These are phyloP conservation scores for Gossypium rotundifolium DNA, from an alignment of 345 rosid genomes.

Conservation along the genomic window DNA sequence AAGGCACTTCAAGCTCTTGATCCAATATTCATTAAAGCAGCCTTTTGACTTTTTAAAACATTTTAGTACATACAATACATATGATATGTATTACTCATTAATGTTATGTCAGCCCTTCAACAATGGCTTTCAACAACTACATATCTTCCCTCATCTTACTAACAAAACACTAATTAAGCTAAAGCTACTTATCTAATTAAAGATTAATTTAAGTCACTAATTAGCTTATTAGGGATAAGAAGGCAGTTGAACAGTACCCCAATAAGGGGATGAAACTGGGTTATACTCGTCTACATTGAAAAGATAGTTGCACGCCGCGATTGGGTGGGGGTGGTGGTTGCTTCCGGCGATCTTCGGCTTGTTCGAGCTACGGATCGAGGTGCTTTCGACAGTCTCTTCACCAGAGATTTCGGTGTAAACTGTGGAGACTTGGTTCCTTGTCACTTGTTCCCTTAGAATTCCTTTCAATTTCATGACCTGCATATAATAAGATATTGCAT, in stretches of 20 bases:
- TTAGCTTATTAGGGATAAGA: conserved; percentile 16
- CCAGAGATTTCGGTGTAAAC: conserved; percentile 53
- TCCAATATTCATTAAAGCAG: conserved; percentile 1
- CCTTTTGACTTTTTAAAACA: neutral
- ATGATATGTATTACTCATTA: neutral
- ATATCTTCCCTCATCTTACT: neutral
- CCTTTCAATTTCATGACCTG: conserved; percentile 58
- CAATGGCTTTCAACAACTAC: neutral
- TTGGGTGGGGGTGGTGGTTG: conserved; percentile 14
- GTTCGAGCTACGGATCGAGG: conserved; percentile 29
- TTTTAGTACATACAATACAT: neutral
- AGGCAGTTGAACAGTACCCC: conserved; percentile 32
- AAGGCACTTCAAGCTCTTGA: neutral
- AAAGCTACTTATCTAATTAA: no score
- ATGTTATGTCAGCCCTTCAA: neutral
- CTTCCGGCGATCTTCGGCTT: neutral
- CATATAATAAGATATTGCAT: no score
- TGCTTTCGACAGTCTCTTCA: conserved; percentile 62
- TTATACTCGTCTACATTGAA: conserved; percentile 36
- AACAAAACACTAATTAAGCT: neutral
- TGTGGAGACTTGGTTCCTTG: conserved; percentile 34
- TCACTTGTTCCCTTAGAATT: conserved; percentile 41
- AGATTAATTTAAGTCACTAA: neutral
- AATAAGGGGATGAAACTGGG: conserved; percentile 31
- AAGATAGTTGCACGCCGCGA: conserved; percentile 31